Percentiles rank a stretch among this genome's conserved stretches.
These are phyloP conservation scores for Alternaria arborescens DNA, from an alignment of 2,329 filamentous ascomycete genomes.

Conservation along the genomic window DNA sequence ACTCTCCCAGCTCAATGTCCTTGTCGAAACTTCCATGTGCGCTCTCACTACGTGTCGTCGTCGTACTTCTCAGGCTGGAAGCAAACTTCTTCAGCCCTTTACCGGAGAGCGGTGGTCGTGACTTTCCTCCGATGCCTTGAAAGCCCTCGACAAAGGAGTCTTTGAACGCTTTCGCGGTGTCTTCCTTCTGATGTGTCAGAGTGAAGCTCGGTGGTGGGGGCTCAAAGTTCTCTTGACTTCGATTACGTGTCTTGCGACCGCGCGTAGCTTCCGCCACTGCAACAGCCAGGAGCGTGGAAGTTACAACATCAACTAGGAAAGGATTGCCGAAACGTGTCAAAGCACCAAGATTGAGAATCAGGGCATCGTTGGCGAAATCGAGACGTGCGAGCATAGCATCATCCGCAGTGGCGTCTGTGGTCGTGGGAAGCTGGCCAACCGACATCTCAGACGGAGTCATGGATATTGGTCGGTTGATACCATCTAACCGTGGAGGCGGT, in stretches of 20 bases:
- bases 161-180: slow-evolving; percentile 41
- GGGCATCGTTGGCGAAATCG: slow-evolving; percentile 54
- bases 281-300: slow-evolving; percentile 55
- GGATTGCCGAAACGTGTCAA: slow-evolving; percentile 55
- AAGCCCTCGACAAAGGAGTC: slow-evolving; percentile 46
- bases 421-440: slow-evolving; percentile 44
- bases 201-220: slow-evolving; percentile 42
- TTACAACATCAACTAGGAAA: slow-evolving; percentile 57
- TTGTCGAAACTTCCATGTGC: slow-evolving; percentile 43
- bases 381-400: slow-evolving; percentile 55
- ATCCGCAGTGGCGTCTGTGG: slow-evolving; percentile 48
- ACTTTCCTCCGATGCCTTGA: slow-evolving; percentile 40
- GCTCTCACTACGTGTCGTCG: slow-evolving; percentile 23
- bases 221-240: slow-evolving; percentile 39
- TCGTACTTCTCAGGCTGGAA: slow-evolving; percentile 25
- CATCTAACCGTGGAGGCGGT: slow-evolving; percentile 37
- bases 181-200: slow-evolving; percentile 33
- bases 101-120: slow-evolving; percentile 27
- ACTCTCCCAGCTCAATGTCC: slow-evolving; percentile 50
- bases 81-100: slow-evolving; percentile 38
- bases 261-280: slow-evolving; percentile 56
- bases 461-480: slow-evolving; percentile 38
- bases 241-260: slow-evolving; percentile 30
- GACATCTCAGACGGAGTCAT: slow-evolving; percentile 47
- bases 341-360: slow-evolving; percentile 56